Evolutionary conservation across 768 basidiomycete genomes (phyloP).

Genomic region (Podaxis sp.): DNA sequence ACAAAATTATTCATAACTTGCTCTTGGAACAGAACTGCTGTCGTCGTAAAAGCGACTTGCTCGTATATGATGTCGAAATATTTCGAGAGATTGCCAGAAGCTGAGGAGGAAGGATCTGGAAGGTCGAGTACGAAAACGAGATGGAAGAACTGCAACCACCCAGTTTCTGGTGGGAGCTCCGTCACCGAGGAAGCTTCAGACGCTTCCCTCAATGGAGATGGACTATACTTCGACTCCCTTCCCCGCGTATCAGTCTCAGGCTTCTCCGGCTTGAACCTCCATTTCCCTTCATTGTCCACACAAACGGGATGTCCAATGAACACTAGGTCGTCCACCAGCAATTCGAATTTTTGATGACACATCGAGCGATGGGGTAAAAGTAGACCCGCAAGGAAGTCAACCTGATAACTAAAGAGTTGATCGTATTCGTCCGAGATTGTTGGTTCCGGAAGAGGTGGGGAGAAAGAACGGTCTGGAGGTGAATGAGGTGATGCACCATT

Average conservation of each 20-base stretch:
- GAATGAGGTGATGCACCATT: constrained; percentile 40
- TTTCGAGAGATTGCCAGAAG: constrained; percentile 71
- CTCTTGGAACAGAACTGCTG: constrained; percentile 90
- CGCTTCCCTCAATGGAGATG: constrained; percentile 34
- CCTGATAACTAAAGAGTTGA: constrained; percentile 74
- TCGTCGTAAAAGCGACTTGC: constrained; percentile 85
- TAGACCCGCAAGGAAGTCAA: constrained; percentile 78
- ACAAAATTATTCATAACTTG: constrained; percentile 88
- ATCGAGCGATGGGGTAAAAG: constrained; percentile 76
- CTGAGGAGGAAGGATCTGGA: constrained; percentile 86
- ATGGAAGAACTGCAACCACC: constrained; percentile 79
- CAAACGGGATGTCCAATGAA: constrained; percentile 96
- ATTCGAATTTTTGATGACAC: constrained; percentile 94
- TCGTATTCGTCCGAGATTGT: constrained; percentile 54
- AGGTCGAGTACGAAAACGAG: constrained; percentile 85
- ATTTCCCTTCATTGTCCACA: constrained; percentile 66
- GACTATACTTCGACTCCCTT: constrained; percentile 44
- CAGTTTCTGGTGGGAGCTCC: constrained; percentile 34
- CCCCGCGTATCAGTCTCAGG: constrained; percentile 51
- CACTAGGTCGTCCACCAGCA: constrained; percentile 86
- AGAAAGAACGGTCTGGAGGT: constrained; percentile 46
- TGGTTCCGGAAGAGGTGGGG: constrained; percentile 39
- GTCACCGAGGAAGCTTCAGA: constrained; percentile 30
- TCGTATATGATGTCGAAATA: constrained; percentile 89
- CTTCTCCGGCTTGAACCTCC: constrained; percentile 74